phyloP scores from a whole-genome alignment of 225 moss, liverwort and hornwort species.

The Pseudoscleropodium purum region DNA sequence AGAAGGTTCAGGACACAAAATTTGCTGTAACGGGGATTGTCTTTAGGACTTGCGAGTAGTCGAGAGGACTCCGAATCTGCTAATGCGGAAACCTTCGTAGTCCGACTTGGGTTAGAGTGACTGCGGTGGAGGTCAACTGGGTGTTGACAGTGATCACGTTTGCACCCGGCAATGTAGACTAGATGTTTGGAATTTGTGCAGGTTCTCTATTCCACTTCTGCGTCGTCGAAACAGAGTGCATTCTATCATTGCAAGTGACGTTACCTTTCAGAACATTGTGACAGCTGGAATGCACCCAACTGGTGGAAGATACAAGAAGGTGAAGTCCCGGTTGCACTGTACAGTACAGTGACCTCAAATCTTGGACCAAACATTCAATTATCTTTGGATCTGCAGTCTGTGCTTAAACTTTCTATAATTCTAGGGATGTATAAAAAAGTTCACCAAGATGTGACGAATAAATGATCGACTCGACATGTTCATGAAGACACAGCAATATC shows the following conservation, averaged over 20 bases:
- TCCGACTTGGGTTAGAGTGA: background rate
- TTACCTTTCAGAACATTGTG: background rate
- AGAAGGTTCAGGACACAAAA: background rate
- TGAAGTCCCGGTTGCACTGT: constrained; percentile 19
- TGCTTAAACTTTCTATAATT: too few relatives aligned
- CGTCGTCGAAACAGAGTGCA: background rate
- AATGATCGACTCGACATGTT: background rate
- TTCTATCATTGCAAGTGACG: background rate
- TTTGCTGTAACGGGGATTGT: background rate
- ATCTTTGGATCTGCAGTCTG: background rate
- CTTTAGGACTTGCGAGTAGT: background rate
- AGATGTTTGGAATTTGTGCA: background rate
- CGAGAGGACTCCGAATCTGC: background rate
- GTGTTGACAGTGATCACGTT: background rate
- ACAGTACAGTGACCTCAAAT: constrained; percentile 12
- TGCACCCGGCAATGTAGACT: background rate
- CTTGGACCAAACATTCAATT: background rate
- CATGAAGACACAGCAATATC: background rate
- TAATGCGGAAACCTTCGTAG: background rate
- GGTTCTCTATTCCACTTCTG: constrained; percentile 11
- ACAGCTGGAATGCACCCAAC: constrained; percentile 1
- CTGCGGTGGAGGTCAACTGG: background rate
- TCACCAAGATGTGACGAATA: background rate
- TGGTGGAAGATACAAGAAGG: constrained; percentile 19
- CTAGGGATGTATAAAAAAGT: background rate